Evolutionary conservation across 2,329 filamentous ascomycete species (phyloP), one percentile per base, ranked within the genome.

Genomic region (Aspergillus brunneoviolaceus): DNA sequence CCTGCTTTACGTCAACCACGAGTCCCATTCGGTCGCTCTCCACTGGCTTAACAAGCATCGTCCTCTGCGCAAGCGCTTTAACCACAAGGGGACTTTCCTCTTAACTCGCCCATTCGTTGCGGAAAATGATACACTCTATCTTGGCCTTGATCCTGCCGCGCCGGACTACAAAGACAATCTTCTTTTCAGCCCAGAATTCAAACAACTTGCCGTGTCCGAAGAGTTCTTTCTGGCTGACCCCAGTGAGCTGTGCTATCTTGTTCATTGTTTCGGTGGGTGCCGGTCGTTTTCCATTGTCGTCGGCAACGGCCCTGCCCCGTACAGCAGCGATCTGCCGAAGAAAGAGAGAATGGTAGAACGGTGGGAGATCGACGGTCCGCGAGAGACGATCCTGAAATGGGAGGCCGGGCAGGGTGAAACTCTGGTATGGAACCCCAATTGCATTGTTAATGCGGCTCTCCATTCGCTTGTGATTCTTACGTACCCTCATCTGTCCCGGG

Each of bases 361-460:
- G n/a, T 45, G 39, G 39, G 39, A 45, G 39, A 45, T 19, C 6
- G 14, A 19, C 1, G 16, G 39, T 3, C 16, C 16, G 0, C 14
- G 39, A n/a, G 14, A 45, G 39, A n/a, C 14, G 16, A 45, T 45
- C 4, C 16, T 45, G 6, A 2, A 19, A 7, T 45, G 39, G 39
- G 5, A 19, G 5, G 16, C 5, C 16, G 2, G 39, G 2, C 2
- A 2, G 1, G 33, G 33, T 2, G 33, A 6, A 1, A 0, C 2
- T 12, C 3, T 12, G 33, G 2, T 1, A 35, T 35, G 33, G 33
- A 6, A 12, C 1, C 14, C 33, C 11, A 16, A 35, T 35, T 12
- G 33, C 14, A 35, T 35, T 2, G 1, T 16, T 6, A 35, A 12
- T 35, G 33, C 11, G 14, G 12, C 11, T 35, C 33, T 29, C 2